phyloP scores from a whole-genome alignment of 2,329 filamentous ascomycete species.

The Botrytis squamosa region DNA sequence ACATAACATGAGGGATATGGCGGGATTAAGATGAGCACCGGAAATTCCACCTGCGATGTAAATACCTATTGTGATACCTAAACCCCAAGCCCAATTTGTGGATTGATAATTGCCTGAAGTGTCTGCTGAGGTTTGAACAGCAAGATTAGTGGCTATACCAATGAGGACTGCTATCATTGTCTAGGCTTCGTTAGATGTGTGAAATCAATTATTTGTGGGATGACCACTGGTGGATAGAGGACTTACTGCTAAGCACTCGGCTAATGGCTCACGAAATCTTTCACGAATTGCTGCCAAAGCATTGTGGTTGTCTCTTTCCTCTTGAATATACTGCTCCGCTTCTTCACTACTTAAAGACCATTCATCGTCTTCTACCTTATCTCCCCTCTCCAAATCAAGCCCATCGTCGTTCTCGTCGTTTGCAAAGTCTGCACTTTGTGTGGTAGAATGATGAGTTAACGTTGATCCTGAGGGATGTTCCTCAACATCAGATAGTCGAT shows the following conservation, averaged over 20 bases:
- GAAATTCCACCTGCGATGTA: slow-evolving; percentile 49
- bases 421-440: slow-evolving; percentile 3
- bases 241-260: slow-evolving; percentile 47
- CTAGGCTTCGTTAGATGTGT: slow-evolving; percentile 7
- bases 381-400: slow-evolving; percentile 15
- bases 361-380: slow-evolving; percentile 18
- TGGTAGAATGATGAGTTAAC: neutral
- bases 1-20: slow-evolving; percentile 46
- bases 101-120: slow-evolving; percentile 45
- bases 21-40: slow-evolving; percentile 47
- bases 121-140: slow-evolving; percentile 38
- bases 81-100: slow-evolving; percentile 50
- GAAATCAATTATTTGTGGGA: neutral
- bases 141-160: slow-evolving; percentile 49
- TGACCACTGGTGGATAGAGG: neutral
- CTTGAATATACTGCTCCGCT: slow-evolving; percentile 25
- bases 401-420: neutral
- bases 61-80: slow-evolving; percentile 52
- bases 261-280: slow-evolving; percentile 50
- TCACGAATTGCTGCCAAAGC: slow-evolving; percentile 48
- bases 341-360: slow-evolving; percentile 25
- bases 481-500: slow-evolving; percentile 13
- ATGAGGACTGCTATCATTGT: slow-evolving; percentile 39
- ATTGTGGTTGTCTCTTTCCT: slow-evolving; percentile 15
- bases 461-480: slow-evolving; percentile 10